Conservation (phyloP, 352 stramenopile species). For the Globisporangium heterothallicum region DNA sequence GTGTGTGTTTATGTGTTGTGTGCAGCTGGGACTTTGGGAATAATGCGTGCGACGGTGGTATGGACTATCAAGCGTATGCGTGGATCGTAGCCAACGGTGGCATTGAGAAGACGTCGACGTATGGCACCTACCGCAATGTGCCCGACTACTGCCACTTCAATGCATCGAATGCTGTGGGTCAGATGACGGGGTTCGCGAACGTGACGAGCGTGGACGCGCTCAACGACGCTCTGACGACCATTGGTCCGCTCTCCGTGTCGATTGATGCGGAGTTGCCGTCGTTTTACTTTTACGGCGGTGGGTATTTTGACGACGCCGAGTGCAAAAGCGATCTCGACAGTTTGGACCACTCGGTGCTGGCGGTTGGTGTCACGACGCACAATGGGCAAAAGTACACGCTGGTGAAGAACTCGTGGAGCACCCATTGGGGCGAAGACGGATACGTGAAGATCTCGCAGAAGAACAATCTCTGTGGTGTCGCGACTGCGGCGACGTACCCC, state of each 20-base stretch:
- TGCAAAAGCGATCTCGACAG: conserved; percentile 91
- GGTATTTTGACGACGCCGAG: conserved; percentile 78
- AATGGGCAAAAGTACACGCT: conserved; percentile 91
- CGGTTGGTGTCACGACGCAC: conserved; percentile 86
- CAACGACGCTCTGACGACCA: conserved; percentile 72
- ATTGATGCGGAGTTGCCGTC: conserved; percentile 80
- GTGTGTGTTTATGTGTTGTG: not conserved
- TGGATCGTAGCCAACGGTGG: conserved; percentile 84
- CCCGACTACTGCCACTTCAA: conserved; percentile 90
- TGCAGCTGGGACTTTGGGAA: conserved; percentile 87
- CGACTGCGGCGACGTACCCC: conserved; percentile 84
- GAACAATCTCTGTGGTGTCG: conserved; percentile 94
- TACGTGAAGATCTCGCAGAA: conserved; percentile 91
- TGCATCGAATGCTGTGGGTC: conserved; percentile 53
- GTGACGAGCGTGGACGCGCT: conserved; percentile 68
- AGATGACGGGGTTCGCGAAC: conserved; percentile 78
- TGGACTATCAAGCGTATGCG: conserved; percentile 88
- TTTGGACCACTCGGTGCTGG: conserved; percentile 90
- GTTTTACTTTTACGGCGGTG: conserved; percentile 88
- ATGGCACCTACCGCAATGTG: conserved; percentile 84
- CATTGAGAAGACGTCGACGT: conserved; percentile 75
- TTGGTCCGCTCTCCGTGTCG: conserved; percentile 86
- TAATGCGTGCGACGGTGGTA: conserved; percentile 83
- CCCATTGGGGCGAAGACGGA: conserved; percentile 90
- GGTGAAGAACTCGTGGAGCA: conserved; percentile 95